Conservation (phyloP, 495 filamentous ascomycete genomes). For the Aspergillus taichungensis region DNA sequence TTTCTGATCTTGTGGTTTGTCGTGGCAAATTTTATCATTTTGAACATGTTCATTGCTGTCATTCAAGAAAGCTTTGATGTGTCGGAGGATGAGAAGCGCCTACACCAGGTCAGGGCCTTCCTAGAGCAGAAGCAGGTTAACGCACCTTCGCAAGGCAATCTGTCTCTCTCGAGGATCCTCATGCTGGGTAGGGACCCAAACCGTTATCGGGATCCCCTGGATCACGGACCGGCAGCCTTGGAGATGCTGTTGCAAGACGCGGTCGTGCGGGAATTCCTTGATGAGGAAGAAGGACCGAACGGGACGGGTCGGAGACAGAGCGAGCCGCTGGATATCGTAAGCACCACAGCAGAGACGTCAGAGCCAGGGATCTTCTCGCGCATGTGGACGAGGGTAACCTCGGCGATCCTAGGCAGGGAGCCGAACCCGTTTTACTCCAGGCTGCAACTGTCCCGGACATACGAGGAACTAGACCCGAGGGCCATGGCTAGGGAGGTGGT, state of each 20-base stretch:
- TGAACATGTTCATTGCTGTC: conserved; percentile 99
- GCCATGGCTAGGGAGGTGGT: conserved; percentile 86
- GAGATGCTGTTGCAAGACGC: conserved; percentile 96
- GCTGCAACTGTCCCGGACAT: conserved; percentile 59
- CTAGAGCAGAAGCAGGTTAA: conserved; percentile 84
- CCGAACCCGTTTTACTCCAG: conserved; percentile 94
- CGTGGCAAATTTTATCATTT: conserved; percentile 85
- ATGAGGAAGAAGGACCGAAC: conserved; percentile 46
- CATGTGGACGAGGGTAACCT: conserved; percentile 47
- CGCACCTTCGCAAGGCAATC: conserved; percentile 53
- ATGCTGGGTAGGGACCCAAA: conserved; percentile 57
- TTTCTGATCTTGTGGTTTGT: conserved; percentile 97
- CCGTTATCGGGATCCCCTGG: conserved; percentile 69
- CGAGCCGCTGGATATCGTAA: conserved; percentile 13
- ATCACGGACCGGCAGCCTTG: conserved; percentile 78
- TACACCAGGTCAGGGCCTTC: conserved; percentile 92
- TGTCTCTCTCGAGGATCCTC: conserved; percentile 84
- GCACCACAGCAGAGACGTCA: conserved; percentile 23
- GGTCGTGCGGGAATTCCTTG: conserved; percentile 87
- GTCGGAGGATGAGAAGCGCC: conserved; percentile 95
- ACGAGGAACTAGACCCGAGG: conserved; percentile 72
- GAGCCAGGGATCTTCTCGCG: conserved; percentile 47
- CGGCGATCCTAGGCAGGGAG: conserved; percentile 52
- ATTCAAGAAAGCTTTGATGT: conserved; percentile 99
- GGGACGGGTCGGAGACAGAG: conserved; percentile 20